Conservation (phyloP, 495 filamentous ascomycete genomes). For the Neurospora sp. region DNA sequence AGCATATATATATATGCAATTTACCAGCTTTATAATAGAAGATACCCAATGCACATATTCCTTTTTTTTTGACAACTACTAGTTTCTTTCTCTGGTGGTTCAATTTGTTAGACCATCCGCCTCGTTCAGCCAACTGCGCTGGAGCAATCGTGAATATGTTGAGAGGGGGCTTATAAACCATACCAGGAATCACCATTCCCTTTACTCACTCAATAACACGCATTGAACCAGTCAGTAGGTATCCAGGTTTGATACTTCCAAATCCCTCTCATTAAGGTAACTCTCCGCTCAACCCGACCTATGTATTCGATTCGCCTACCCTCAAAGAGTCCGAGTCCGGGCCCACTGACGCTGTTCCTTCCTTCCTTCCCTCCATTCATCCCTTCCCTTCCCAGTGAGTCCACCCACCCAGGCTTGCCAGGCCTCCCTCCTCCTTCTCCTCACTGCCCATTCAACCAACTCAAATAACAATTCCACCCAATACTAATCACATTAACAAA, state of each 20-base stretch:
- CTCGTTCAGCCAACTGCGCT: too few relatives aligned
- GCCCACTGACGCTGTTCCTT: too few relatives aligned
- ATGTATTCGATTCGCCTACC: too few relatives aligned
- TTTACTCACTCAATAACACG: too few relatives aligned
- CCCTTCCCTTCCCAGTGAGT: background rate
- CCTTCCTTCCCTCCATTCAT: background rate
- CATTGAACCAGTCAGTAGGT: too few relatives aligned
- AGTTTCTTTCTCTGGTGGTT: background rate
- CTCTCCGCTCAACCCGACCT: too few relatives aligned
- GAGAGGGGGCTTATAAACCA: too few relatives aligned
- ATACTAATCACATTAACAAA: constrained; percentile 73
- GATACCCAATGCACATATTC: background rate
- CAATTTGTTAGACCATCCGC: rapidly evolving
- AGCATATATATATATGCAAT: background rate
- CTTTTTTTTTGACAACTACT: background rate
- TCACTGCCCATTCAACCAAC: constrained; percentile 57
- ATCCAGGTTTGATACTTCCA: too few relatives aligned
- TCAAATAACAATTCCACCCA: constrained; percentile 97
- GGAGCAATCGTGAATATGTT: too few relatives aligned
- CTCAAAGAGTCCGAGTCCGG: too few relatives aligned
- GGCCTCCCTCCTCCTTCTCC: background rate
- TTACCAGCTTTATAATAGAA: background rate
- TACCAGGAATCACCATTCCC: too few relatives aligned
- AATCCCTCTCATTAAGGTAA: too few relatives aligned
- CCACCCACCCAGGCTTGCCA: background rate